Base-by-base conservation (phyloP, 768 basidiomycete species). In the Russula sp. region DNA sequence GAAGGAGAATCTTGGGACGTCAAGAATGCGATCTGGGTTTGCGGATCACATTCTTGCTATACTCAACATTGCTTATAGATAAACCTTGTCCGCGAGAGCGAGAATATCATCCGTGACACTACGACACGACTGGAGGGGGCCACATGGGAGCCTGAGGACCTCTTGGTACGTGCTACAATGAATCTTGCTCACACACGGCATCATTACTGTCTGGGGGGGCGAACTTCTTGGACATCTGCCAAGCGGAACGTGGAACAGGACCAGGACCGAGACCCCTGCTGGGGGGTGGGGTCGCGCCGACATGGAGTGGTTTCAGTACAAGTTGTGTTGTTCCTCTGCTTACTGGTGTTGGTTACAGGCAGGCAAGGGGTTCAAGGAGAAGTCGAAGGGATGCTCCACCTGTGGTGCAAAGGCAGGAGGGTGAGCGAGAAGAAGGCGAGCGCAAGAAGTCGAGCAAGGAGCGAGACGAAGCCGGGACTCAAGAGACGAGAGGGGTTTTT, bases 81-180 rank as follows among this genome's bases (percentile, higher is more conserved):
- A 32, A 58, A 52, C 76, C 74, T 86, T 53, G 85, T 66, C 32
- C 51, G 89, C 61, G 92, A 95, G 77, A 85, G 87, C 48, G 76
- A 83, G 65, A 91, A 84, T 78, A 91, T 95, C 91, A 81, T 93
- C 63, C 75, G 75, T 55, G 89, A 93, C 71, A 80, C 86, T 31
- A 75, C 77, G 59, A 79, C 72, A 58, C 80, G 87, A 52, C 76
- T 91, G 18, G 82, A 78, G 51, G 81, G 79, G 69, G 85, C 84
- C 34, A 77, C 78, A 40, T 83, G 77, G 60, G 88, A 89, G 61
- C 78, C 93, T 63, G 76, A 79, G 66, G 80, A 82, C 62, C 74
- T 91, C 52, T 73, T 91, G 58, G 92, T 94, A 72, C 66, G 89
- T 83, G 27, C 27, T 27, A 27, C 27, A 27, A 32, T 59, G 51